phyloP scores from a whole-genome alignment of 768 basidiomycete species.

The Mycena maculata region DNA sequence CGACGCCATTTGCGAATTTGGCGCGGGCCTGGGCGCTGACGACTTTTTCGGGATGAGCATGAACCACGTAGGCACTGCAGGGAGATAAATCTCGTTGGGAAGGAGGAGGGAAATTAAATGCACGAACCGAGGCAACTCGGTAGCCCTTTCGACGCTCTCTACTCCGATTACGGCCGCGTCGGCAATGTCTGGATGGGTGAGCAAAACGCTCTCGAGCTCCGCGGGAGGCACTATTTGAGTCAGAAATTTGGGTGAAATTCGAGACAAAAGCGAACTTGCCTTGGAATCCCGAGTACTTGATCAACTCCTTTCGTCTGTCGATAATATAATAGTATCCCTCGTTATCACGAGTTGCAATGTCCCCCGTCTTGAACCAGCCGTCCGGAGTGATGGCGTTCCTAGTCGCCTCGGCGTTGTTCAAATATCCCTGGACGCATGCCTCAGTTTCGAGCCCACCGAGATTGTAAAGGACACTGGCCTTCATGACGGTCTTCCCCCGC shows the following conservation, averaged over 20 bases:
- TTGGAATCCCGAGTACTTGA: slow-evolving; percentile 89
- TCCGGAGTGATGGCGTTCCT: slow-evolving; percentile 72
- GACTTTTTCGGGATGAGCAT: not conserved
- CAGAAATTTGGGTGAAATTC: not conserved
- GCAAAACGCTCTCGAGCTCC: slow-evolving; percentile 81
- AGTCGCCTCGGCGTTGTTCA: slow-evolving; percentile 79
- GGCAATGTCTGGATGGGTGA: slow-evolving; percentile 79
- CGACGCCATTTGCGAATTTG: not conserved
- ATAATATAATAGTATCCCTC: slow-evolving; percentile 79
- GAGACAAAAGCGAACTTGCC: slow-evolving; percentile 48
- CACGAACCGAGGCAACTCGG: slow-evolving; percentile 42
- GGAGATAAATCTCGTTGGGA: not conserved
- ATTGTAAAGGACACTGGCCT: slow-evolving; percentile 49
- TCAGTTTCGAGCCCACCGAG: not conserved
- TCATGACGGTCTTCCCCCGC: slow-evolving; percentile 82
- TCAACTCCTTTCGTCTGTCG: slow-evolving; percentile 78
- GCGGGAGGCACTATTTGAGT: slow-evolving; percentile 87
- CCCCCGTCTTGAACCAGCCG: slow-evolving; percentile 91
- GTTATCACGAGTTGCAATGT: slow-evolving; percentile 72
- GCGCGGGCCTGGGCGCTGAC: not conserved
- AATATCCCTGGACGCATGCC: slow-evolving; percentile 65
- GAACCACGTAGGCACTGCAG: slow-evolving; percentile 17
- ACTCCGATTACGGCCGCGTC: slow-evolving; percentile 88
- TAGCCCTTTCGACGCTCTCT: slow-evolving; percentile 70
- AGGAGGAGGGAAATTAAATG: not conserved